phyloP scores from a whole-genome alignment of 2,329 filamentous ascomycete species.

The Huntiella decipiens region DNA sequence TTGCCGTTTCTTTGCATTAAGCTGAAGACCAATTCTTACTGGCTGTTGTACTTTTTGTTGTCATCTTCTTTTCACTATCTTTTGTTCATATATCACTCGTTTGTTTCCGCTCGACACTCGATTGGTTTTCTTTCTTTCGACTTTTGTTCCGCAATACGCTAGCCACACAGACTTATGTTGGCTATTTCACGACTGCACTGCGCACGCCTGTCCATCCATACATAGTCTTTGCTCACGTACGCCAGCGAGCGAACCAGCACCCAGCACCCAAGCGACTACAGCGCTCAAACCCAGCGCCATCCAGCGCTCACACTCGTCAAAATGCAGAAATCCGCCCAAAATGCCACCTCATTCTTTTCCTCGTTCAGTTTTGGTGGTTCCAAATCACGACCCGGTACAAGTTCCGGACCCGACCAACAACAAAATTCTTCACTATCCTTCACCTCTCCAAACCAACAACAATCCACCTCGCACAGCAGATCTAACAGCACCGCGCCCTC shows the following conservation, averaged over 20 bases:
- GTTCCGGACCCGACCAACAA: constrained; percentile 16
- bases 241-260: too few relatives aligned
- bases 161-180: too few relatives aligned
- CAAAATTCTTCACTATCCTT: constrained; percentile 5
- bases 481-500: constrained; percentile 9
- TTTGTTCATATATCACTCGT: too few relatives aligned
- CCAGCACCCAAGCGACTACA: neutral
- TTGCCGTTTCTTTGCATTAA: neutral
- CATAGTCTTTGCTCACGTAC: too few relatives aligned
- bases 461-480: constrained; percentile 12
- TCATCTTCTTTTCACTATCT: too few relatives aligned
- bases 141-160: too few relatives aligned
- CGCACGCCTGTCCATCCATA: too few relatives aligned
- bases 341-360: constrained; percentile 21
- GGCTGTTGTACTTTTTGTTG: neutral
- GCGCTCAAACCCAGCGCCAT: neutral
- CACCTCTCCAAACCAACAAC: constrained; percentile 8
- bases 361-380: constrained; percentile 16
- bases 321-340: constrained; percentile 12
- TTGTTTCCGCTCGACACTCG: too few relatives aligned
- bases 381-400: constrained; percentile 19
- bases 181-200: too few relatives aligned
- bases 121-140: too few relatives aligned
- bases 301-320: neutral
- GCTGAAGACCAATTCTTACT: neutral